Evolutionary conservation across 163 green algal genomes (phyloP), one percentile per base, ranked within the genome.

Genomic region (Scenedesmus sp.): DNA sequence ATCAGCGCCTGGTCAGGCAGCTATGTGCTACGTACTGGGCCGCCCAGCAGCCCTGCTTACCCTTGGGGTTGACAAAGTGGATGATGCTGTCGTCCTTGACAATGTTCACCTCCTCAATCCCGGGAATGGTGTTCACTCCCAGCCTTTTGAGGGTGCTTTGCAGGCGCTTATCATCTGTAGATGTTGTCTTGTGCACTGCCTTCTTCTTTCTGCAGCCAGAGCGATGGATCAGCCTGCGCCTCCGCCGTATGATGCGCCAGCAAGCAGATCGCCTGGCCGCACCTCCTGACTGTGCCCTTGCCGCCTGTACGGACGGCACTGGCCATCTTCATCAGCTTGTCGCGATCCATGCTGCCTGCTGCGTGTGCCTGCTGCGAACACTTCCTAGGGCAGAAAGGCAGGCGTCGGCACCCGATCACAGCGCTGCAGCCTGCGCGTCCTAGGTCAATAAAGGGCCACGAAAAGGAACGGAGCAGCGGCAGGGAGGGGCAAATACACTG

Each of bases 41-140:
- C 9, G 26, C 18, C 10, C 12, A 37, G 7, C 24, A 2, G 16
- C 37, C 44, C 13, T 30, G 83, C 79, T 49, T 85, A 98, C 97
- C 97, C 95, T 99, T 99, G 80, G 98, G 98, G 94, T 99, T 99
- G 51, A 94, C 91, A 93, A 99, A 99, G 94, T 99, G 96, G 43
- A 99, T 96, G 84, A 98, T 96, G 59, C 89, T 94, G 90, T 97
- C 97, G 83, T 97, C 94, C 94, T 99, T 97, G 94, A 99, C 98
- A 88, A 99, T 98, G 94, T 99, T 98, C 44, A 99, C 98, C 94
- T 99, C 98, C 95, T 99, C 98, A 88, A 99, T 99, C 90, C 98
- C 98, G 65, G 98, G 98, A 90, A 99, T 99, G 84, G 96, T 98
- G 95, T 99, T 99, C 59, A 99, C 98, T n/a, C 98, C 98, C 68